Evolutionary conservation across 106 monocot genomes (phyloP).

Genomic region (Hemerocallis citrina): DNA sequence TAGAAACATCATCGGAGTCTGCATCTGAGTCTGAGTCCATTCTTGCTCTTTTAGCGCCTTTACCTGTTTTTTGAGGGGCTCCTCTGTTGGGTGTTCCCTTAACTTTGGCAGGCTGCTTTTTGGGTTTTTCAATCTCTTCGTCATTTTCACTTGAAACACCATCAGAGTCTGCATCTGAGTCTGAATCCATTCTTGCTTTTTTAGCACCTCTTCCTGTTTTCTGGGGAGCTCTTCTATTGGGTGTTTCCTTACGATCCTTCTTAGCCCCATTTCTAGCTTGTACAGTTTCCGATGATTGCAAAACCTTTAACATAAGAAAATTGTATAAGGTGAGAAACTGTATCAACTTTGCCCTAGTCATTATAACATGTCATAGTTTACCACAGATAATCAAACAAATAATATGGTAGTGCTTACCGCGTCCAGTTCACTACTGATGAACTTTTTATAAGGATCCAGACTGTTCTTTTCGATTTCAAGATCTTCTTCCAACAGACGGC

Average conservation of each 20-base stretch:
- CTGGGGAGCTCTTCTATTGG: slow-evolving; percentile 9
- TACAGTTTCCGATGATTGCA: slow-evolving; percentile 29
- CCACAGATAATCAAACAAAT: background rate
- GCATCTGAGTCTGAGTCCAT: too few relatives aligned
- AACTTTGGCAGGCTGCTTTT: too few relatives aligned
- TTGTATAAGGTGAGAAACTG: background rate
- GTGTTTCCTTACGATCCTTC: slow-evolving; percentile 30
- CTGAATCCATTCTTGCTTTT: slow-evolving; percentile 21
- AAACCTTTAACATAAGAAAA: slow-evolving; percentile 21
- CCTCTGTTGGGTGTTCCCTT: too few relatives aligned
- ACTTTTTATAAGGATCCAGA: slow-evolving; percentile 69
- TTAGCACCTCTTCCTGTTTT: slow-evolving; percentile 24
- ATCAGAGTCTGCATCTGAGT: too few relatives aligned
- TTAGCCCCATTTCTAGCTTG: slow-evolving; percentile 33
- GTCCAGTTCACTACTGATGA: slow-evolving; percentile 65
- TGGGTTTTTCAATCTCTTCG: too few relatives aligned
- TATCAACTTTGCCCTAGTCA: slow-evolving; percentile 5
- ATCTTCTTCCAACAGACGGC: slow-evolving; percentile 77
- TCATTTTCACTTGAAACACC: too few relatives aligned
- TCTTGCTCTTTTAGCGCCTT: too few relatives aligned
- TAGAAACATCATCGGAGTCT: slow-evolving; percentile 25
- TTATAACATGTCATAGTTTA: background rate
- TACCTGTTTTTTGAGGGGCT: too few relatives aligned
- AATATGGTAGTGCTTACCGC: slow-evolving; percentile 23
- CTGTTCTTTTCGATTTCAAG: slow-evolving; percentile 58